Evolutionary conservation across 2,329 filamentous ascomycete species (phyloP).

Genomic region (Cylindrodendrum hubeiense): DNA sequence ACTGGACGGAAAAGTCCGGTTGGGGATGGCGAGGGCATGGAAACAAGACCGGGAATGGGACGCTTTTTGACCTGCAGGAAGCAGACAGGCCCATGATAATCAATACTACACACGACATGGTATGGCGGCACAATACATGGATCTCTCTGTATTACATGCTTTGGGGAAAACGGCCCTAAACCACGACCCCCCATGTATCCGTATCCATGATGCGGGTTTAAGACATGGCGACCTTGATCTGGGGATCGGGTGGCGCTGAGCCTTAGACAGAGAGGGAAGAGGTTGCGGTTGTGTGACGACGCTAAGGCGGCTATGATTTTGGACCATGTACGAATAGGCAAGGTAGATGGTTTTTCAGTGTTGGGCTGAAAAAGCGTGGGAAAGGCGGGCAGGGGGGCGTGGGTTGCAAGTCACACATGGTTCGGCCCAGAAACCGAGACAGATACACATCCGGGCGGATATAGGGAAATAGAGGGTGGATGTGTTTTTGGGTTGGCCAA

Average conservation of each 20-base stretch:
- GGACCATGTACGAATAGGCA: slow-evolving; percentile 27
- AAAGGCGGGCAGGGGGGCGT: slow-evolving; percentile 1
- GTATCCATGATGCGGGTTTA: slow-evolving; percentile 31
- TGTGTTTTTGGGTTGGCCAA: too few relatives aligned
- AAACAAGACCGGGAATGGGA: neutral
- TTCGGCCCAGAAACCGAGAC: slow-evolving; percentile 4
- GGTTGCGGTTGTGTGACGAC: slow-evolving; percentile 41
- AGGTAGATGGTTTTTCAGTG: slow-evolving; percentile 15
- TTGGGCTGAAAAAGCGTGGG: slow-evolving; percentile 8
- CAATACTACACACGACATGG: slow-evolving; percentile 4
- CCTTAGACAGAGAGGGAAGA: slow-evolving; percentile 32
- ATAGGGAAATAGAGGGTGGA: neutral
- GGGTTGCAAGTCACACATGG: slow-evolving; percentile 5
- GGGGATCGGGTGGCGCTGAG: slow-evolving; percentile 36
- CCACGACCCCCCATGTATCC: slow-evolving; percentile 18
- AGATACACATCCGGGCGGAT: neutral
- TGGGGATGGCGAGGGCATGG: neutral
- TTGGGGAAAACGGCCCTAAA: slow-evolving; percentile 3
- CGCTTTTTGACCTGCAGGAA: neutral
- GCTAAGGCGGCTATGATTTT: slow-evolving; percentile 36
- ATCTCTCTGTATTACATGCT: slow-evolving; percentile 15
- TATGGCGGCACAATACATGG: slow-evolving; percentile 12
- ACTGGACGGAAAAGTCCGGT: neutral
- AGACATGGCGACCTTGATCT: slow-evolving; percentile 37
- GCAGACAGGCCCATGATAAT: slow-evolving; percentile 1